phyloP scores from a whole-genome alignment of 164 flowering plant species.

The Saururus chinensis region DNA sequence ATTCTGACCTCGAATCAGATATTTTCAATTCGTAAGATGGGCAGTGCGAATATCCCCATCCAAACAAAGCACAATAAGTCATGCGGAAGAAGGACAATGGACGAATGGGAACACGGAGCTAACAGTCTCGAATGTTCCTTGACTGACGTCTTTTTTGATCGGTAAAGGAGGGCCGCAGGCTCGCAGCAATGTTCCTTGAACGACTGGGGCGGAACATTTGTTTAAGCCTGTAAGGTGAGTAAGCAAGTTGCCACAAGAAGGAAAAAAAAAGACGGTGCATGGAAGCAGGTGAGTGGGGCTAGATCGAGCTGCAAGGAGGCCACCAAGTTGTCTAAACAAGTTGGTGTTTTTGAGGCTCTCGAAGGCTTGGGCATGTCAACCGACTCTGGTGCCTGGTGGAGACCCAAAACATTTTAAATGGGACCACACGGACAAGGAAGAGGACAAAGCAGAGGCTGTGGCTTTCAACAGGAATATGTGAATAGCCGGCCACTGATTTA shows the following conservation, averaged over 20 bases:
- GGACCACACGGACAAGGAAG: slow-evolving; percentile 1
- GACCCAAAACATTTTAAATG: not conserved
- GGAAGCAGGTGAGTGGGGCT: slow-evolving; percentile 10
- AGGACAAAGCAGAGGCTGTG: slow-evolving; percentile 2
- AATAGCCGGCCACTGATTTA: slow-evolving; percentile 2
- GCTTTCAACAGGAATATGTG: slow-evolving; percentile 3
- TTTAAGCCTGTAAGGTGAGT: too few species aligned
- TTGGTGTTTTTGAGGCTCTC: not conserved
- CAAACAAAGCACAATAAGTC: not conserved
- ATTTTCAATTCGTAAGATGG: not conserved
- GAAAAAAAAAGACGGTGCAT: too few species aligned
- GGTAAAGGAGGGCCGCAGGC: not conserved
- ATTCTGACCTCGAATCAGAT: not conserved
- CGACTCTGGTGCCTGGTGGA: too few species aligned
- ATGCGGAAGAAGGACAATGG: not conserved
- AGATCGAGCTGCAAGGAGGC: not conserved
- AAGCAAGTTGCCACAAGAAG: too few species aligned
- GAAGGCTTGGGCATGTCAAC: not conserved
- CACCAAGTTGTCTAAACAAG: slow-evolving; percentile 4
- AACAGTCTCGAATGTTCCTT: not conserved
- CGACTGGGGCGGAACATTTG: not conserved
- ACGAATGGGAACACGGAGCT: not conserved
- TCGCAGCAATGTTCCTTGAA: not conserved
- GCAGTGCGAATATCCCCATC: slow-evolving; percentile 4
- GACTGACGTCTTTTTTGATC: not conserved